Evolutionary conservation across 176 grass and related monocot genomes (phyloP).

Genomic region (Aegilops sharonensis): DNA sequence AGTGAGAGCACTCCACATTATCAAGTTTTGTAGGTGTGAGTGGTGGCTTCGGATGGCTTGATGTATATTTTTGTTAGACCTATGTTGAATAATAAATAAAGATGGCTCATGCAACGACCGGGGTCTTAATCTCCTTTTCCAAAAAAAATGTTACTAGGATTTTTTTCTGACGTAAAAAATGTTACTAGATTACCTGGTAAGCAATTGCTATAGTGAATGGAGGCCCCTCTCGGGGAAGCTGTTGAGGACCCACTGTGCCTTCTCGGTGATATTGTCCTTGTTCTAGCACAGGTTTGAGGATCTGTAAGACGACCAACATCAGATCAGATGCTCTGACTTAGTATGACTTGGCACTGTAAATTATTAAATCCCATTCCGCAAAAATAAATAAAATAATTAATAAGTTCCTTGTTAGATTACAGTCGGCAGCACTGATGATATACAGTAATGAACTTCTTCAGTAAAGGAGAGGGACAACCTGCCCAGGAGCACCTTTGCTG

Average conservation of each 20-base stretch:
- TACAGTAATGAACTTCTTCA: neutral
- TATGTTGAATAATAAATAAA: too few species aligned
- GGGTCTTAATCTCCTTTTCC: too few species aligned
- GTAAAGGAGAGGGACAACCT: slow-evolving; percentile 37
- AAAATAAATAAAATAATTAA: neutral
- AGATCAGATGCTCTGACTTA: neutral
- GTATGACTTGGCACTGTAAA: neutral
- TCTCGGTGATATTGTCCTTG: slow-evolving; percentile 45
- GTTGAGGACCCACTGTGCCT: slow-evolving; percentile 31
- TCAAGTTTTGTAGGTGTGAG: too few species aligned
- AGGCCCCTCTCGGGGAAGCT: slow-evolving; percentile 73
- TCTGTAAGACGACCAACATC: slow-evolving; percentile 27
- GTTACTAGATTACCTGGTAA: slow-evolving; percentile 49
- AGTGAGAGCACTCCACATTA: too few species aligned
- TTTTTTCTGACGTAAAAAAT: too few species aligned
- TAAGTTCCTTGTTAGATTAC: neutral
- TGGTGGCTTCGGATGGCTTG: too few species aligned
- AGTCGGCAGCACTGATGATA: neutral
- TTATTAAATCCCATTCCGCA: neutral
- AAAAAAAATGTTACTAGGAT: too few species aligned
- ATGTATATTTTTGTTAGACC: too few species aligned
- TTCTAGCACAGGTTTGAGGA: slow-evolving; percentile 57
- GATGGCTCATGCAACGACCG: too few species aligned
- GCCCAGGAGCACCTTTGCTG: slow-evolving; percentile 84
- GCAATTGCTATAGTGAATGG: slow-evolving; percentile 65